Evolutionary conservation across 805 yeast genomes (phyloP).

Genomic region (Starmerella apicola): DNA sequence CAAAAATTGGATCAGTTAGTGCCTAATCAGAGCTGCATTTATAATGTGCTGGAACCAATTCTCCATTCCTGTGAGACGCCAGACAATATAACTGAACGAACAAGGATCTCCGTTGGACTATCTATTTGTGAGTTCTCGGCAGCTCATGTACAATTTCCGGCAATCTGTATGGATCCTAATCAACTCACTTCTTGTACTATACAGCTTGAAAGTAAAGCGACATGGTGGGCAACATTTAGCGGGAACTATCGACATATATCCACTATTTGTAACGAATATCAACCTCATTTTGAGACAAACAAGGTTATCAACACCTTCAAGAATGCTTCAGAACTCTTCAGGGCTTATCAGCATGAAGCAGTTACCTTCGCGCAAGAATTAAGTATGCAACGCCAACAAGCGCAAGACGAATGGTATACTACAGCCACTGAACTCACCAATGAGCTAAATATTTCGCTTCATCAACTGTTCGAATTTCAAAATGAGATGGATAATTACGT

Average conservation of each 20-base stretch:
- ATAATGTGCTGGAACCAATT: constrained; percentile 20
- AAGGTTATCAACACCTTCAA: constrained; percentile 7
- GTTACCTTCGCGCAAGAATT: not conserved
- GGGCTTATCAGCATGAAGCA: constrained; percentile 3
- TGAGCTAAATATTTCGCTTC: not conserved
- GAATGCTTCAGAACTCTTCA: constrained; percentile 7
- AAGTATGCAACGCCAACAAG: not conserved
- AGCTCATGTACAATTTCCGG: constrained; percentile 23
- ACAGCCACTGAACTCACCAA: not conserved
- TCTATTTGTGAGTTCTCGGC: constrained; percentile 26
- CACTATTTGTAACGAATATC: constrained; percentile 33
- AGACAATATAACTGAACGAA: constrained; percentile 15
- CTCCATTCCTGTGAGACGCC: constrained; percentile 21
- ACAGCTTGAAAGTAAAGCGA: constrained; percentile 26
- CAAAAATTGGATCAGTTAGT: constrained; percentile 14
- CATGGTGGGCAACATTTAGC: constrained; percentile 65
- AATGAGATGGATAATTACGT: not conserved
- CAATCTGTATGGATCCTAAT: constrained; percentile 12
- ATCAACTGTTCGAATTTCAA: not conserved
- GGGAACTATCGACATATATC: constrained; percentile 49
- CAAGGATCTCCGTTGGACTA: constrained; percentile 21
- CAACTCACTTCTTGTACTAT: constrained; percentile 17
- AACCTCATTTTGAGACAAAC: constrained; percentile 17
- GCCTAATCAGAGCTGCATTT: constrained; percentile 21
- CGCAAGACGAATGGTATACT: not conserved